Conservation (phyloP, 805 yeast genomes). For the Ogataea pignaliae region DNA sequence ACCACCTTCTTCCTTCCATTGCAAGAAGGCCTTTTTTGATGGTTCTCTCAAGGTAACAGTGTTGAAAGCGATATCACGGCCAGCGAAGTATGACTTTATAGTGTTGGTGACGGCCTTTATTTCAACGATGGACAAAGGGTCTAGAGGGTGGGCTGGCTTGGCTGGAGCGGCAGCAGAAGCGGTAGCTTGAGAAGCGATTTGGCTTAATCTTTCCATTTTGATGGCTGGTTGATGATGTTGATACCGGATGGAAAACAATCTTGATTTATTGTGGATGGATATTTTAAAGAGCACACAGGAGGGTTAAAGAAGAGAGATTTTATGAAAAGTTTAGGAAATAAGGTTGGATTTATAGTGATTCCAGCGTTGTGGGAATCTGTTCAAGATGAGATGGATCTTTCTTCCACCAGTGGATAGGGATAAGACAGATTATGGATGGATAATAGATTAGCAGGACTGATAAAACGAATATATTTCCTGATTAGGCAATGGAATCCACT, state of each 20-base stretch:
- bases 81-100: constrained; percentile 44
- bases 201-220: constrained; percentile 62
- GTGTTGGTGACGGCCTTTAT: constrained; percentile 52
- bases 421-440: too few species aligned
- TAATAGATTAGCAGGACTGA: too few species aligned
- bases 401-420: too few species aligned
- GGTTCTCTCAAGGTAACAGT: constrained; percentile 72
- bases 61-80: constrained; percentile 50
- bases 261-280: not conserved
- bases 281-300: not conserved
- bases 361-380: not conserved
- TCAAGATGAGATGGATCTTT: too few species aligned
- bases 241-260: too few species aligned
- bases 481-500: constrained; percentile 11
- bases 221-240: not conserved
- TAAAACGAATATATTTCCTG: constrained; percentile 4
- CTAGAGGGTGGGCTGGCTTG: constrained; percentile 61
- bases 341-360: not conserved
- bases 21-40: constrained; percentile 53
- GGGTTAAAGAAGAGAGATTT: not conserved
- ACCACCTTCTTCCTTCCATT: constrained; percentile 60
- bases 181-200: constrained; percentile 57
- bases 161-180: constrained; percentile 52
- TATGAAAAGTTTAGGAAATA: not conserved
- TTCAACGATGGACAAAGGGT: constrained; percentile 64